Conservation (phyloP, 2,329 filamentous ascomycete genomes). For the Gnomoniopsis smithogilvyi region DNA sequence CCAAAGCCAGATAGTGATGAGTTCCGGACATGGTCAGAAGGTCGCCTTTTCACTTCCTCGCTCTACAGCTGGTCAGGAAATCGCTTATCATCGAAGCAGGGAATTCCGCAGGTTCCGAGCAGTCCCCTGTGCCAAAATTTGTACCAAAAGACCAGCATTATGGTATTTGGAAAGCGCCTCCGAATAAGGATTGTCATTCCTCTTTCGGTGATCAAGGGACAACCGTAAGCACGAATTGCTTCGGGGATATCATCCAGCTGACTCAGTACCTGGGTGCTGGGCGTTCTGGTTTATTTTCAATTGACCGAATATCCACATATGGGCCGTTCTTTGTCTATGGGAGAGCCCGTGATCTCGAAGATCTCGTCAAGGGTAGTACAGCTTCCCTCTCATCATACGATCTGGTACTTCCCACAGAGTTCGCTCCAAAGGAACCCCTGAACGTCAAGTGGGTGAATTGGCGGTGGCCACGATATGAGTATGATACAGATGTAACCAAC, state of each 20-base stretch:
- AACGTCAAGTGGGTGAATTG: not conserved
- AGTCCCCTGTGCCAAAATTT: too few relatives aligned
- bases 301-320: not conserved
- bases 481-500: not conserved
- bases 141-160: too few relatives aligned
- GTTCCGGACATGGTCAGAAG: too few relatives aligned
- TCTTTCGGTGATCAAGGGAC: slow-evolving; percentile 5
- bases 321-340: not conserved
- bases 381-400: too few relatives aligned
- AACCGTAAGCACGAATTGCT: not conserved
- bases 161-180: too few relatives aligned
- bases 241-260: not conserved
- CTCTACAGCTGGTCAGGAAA: too few relatives aligned
- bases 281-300: not conserved
- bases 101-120: too few relatives aligned
- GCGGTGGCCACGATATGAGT: not conserved
- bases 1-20: too few relatives aligned
- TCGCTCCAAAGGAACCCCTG: not conserved
- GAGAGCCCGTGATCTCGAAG: not conserved
- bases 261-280: not conserved
- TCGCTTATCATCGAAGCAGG: too few relatives aligned
- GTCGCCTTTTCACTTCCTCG: too few relatives aligned
- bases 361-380: not conserved
- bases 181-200: too few relatives aligned
- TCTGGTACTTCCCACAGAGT: not conserved